Evolutionary conservation across 495 filamentous ascomycete species (phyloP).

Genomic region (Aspergillus funiculosus): DNA sequence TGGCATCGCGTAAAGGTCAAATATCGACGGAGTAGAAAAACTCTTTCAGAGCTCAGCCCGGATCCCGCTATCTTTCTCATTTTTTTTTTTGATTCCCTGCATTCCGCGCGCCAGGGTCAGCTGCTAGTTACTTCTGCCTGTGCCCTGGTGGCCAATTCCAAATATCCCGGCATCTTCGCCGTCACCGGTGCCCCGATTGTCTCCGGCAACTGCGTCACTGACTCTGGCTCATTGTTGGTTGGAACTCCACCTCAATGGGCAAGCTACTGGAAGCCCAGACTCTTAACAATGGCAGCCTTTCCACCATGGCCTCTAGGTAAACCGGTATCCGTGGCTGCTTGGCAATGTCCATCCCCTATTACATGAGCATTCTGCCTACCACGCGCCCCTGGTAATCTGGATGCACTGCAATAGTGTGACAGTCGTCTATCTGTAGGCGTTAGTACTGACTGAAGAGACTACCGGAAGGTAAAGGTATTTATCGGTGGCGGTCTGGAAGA

Average conservation of each 20-base stretch:
- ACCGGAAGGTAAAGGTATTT: constrained; percentile 12
- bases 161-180: constrained; percentile 12
- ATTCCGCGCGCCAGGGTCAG: too few species aligned
- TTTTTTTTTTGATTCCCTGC: too few species aligned
- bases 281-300: constrained; percentile 8
- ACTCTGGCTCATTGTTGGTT: constrained; percentile 7
- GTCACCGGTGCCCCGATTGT: constrained; percentile 10
- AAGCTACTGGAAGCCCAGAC: constrained; percentile 8
- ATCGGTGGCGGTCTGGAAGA: background rate
- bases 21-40: too few species aligned
- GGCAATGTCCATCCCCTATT: constrained; percentile 9
- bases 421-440: constrained; percentile 3
- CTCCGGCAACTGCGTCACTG: constrained; percentile 3
- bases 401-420: constrained; percentile 12
- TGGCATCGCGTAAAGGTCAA: background rate
- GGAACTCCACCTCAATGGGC: constrained; percentile 3
- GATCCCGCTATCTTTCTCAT: too few species aligned
- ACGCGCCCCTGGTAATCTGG: constrained; percentile 12
- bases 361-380: constrained; percentile 7
- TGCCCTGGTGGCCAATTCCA: background rate
- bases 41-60: too few species aligned
- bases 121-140: too few species aligned
- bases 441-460: background rate
- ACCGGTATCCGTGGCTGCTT: constrained; percentile 5
- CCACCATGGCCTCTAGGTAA: constrained; percentile 9